Conservation (phyloP, 106 monocot species). For the Platanthera zijinensis region DNA sequence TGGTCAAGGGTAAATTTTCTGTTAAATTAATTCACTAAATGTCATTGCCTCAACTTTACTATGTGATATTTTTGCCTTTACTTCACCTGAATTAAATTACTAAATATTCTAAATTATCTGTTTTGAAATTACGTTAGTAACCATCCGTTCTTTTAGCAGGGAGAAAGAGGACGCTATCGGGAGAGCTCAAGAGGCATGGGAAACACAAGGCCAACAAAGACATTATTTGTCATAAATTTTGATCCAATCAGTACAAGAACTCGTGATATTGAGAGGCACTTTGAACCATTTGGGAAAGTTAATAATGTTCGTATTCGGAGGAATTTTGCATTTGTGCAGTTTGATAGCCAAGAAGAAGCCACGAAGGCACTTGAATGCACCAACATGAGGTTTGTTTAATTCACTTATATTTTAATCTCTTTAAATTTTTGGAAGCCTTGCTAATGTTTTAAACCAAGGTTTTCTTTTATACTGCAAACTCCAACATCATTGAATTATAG, state of each 20-base stretch:
- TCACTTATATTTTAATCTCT: background rate
- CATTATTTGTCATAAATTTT: conserved; percentile 76
- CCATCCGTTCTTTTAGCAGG: conserved; percentile 20
- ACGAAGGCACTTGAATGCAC: conserved; percentile 62
- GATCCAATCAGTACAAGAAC: conserved; percentile 54
- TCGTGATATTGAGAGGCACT: conserved; percentile 72
- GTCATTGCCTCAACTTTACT: no score
- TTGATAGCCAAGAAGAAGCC: conserved; percentile 80
- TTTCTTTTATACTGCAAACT: background rate
- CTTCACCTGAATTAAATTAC: no score
- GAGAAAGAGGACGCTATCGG: conserved; percentile 53
- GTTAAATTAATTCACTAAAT: no score
- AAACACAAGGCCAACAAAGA: conserved; percentile 52
- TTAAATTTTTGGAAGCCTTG: background rate
- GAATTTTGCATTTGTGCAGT: conserved; percentile 83
- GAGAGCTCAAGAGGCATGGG: conserved; percentile 41
- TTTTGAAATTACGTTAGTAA: background rate
- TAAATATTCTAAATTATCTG: no score
- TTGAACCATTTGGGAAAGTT: conserved; percentile 74
- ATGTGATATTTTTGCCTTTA: no score
- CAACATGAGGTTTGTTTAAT: conserved; percentile 41
- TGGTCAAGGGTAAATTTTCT: conserved; percentile 64
- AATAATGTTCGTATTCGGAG: conserved; percentile 61
- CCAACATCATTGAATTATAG: background rate
- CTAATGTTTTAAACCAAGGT: background rate